phyloP scores from a whole-genome alignment of 352 stramenopile genomes.

The Globisporangium sylvaticum region DNA sequence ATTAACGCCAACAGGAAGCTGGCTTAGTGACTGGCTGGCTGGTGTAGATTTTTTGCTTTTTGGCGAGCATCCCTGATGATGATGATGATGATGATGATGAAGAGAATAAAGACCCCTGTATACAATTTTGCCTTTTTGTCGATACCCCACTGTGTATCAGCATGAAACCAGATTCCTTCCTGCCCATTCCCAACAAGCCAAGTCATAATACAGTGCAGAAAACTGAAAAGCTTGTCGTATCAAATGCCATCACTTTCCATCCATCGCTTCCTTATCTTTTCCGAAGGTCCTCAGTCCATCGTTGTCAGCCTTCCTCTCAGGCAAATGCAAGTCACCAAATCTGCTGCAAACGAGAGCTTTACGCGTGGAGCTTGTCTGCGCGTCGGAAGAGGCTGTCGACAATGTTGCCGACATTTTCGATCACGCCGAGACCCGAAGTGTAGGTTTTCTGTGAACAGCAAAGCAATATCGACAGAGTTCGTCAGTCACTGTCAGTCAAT shows the following conservation, averaged over 20 bases:
- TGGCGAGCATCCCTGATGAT: background rate
- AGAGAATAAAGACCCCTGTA: background rate
- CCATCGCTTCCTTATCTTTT: background rate
- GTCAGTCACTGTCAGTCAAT: background rate
- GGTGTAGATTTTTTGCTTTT: background rate
- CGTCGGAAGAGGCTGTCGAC: slow-evolving; percentile 94
- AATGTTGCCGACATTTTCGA: slow-evolving; percentile 96
- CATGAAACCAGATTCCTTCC: background rate
- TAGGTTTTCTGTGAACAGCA: slow-evolving; percentile 75
- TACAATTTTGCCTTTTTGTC: background rate
- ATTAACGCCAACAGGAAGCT: slow-evolving; percentile 5
- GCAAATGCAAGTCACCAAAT: background rate
- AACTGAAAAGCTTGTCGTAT: background rate
- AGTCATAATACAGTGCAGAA: background rate
- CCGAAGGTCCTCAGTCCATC: background rate
- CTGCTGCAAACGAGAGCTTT: slow-evolving; percentile 10
- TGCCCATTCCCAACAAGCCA: background rate
- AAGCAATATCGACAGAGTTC: slow-evolving; percentile 5
- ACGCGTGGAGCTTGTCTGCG: slow-evolving; percentile 81
- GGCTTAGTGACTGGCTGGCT: background rate
- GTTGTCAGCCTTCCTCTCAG: background rate
- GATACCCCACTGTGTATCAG: background rate
- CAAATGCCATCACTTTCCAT: background rate
- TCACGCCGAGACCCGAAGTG: slow-evolving; percentile 92
- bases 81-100: background rate